These are phyloP conservation scores for Leishmania arabica DNA, from an alignment of 208 protist genomes.

Conservation along the genomic window DNA sequence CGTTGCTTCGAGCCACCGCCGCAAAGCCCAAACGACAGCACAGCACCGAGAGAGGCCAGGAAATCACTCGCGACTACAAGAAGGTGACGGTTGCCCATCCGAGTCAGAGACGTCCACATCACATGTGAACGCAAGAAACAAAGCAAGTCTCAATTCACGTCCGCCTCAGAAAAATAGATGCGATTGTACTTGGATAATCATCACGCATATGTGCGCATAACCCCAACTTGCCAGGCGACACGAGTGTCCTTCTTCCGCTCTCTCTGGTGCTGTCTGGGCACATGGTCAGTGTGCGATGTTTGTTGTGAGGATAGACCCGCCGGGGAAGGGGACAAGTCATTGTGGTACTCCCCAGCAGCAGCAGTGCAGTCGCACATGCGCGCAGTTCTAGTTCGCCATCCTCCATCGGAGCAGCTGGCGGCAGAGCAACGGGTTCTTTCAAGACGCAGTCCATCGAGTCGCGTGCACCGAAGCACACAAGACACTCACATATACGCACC, in stretches of 20 bases:
- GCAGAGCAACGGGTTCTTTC: too few relatives aligned
- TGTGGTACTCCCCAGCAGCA: too few relatives aligned
- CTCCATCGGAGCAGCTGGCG: too few relatives aligned
- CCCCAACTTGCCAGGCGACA: neutral
- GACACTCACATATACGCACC: too few relatives aligned
- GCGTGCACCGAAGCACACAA: too few relatives aligned
- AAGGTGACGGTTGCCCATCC: neutral
- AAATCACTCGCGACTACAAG: neutral
- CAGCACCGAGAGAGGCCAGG: neutral
- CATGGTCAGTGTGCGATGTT: too few relatives aligned
- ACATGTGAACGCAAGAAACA: neutral
- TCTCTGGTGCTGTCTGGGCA: neutral
- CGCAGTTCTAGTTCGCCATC: too few relatives aligned
- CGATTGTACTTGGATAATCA: slow-evolving; percentile 46
- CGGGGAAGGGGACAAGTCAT: too few relatives aligned
- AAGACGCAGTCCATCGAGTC: too few relatives aligned
- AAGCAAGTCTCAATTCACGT: neutral
- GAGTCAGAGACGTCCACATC: neutral
- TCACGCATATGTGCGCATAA: neutral
- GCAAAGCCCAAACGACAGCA: neutral
- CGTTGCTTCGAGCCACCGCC: neutral
- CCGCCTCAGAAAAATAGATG: slow-evolving; percentile 73
- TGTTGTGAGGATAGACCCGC: too few relatives aligned
- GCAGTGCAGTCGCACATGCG: too few relatives aligned
- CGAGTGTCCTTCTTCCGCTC: neutral